Conservation (phyloP, 2,329 filamentous ascomycete species). For the Xylaria sp. region DNA sequence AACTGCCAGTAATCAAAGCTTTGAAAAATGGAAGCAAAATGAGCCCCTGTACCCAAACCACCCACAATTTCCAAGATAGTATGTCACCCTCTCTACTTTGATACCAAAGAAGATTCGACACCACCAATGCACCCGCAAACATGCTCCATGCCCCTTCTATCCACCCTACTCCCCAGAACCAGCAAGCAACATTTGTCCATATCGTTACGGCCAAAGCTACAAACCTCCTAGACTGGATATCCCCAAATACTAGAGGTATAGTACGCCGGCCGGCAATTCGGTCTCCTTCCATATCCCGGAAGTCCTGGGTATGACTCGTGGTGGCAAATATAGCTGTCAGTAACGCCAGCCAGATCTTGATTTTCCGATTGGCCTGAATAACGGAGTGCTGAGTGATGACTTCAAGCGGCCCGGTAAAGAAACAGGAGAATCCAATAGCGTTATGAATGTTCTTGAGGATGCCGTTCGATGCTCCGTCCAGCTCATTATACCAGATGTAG, state of each 20-base stretch:
- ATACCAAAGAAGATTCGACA: background rate
- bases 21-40: background rate
- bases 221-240: conserved; percentile 11
- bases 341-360: conserved; percentile 12
- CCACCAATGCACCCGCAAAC: background rate
- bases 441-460: conserved; percentile 32
- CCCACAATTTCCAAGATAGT: background rate
- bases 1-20: background rate
- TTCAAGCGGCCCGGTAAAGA: conserved; percentile 14
- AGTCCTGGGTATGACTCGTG: conserved; percentile 32
- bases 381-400: background rate
- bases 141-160: background rate
- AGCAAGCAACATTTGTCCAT: background rate
- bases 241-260: conserved; percentile 26
- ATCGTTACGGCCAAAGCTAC: background rate
- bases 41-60: background rate
- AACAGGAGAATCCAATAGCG: conserved; percentile 28
- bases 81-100: background rate
- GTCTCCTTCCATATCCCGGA: conserved; percentile 33
- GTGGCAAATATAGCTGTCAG: conserved; percentile 21
- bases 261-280: conserved; percentile 23
- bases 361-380: background rate
- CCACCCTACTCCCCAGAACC: background rate
- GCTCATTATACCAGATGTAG: conserved; percentile 33
- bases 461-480: conserved; percentile 14